Conservation (phyloP, 1,139 yeast genomes). For the Pichia sp. region DNA sequence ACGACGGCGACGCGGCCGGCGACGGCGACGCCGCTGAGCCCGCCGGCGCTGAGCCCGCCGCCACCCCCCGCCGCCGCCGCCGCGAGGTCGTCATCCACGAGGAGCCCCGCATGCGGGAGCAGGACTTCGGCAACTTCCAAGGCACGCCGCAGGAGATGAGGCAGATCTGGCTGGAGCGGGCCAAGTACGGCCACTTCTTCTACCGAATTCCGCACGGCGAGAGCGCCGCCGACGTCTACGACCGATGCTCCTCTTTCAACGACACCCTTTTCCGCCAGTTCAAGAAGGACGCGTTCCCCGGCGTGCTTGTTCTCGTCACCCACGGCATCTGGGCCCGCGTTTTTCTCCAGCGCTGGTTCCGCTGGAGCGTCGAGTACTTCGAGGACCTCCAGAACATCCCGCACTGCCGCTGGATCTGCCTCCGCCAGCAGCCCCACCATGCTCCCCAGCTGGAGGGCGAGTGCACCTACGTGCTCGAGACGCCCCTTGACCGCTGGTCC, state of each 20-base stretch:
- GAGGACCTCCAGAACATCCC: slow-evolving; percentile 78
- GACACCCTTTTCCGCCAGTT: slow-evolving; percentile 83
- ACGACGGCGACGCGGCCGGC: no score
- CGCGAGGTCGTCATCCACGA: slow-evolving; percentile 45
- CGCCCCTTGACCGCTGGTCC: slow-evolving; percentile 11
- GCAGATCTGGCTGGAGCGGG: slow-evolving; percentile 72
- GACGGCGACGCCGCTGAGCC: no score
- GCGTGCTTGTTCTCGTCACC: slow-evolving; percentile 74
- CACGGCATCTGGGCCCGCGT: slow-evolving; percentile 95
- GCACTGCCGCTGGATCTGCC: slow-evolving; percentile 67
- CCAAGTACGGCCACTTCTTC: slow-evolving; percentile 87
- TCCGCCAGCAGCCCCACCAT: not conserved
- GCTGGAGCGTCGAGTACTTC: slow-evolving; percentile 88
- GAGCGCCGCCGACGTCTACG: slow-evolving; percentile 93
- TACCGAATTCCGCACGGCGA: slow-evolving; percentile 91
- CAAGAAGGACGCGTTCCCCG: slow-evolving; percentile 60
- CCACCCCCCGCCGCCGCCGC: not conserved
- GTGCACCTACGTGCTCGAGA: slow-evolving; percentile 42
- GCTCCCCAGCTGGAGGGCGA: slow-evolving; percentile 17
- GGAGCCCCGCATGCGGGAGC: slow-evolving; percentile 89
- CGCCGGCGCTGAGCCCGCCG: no score
- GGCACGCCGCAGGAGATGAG: slow-evolving; percentile 74
- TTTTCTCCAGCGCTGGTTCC: slow-evolving; percentile 86
- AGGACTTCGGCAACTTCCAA: slow-evolving; percentile 92
- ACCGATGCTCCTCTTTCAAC: slow-evolving; percentile 83